phyloP scores from a whole-genome alignment of 257 asterid genomes.

The Plectranthus barbatus region DNA sequence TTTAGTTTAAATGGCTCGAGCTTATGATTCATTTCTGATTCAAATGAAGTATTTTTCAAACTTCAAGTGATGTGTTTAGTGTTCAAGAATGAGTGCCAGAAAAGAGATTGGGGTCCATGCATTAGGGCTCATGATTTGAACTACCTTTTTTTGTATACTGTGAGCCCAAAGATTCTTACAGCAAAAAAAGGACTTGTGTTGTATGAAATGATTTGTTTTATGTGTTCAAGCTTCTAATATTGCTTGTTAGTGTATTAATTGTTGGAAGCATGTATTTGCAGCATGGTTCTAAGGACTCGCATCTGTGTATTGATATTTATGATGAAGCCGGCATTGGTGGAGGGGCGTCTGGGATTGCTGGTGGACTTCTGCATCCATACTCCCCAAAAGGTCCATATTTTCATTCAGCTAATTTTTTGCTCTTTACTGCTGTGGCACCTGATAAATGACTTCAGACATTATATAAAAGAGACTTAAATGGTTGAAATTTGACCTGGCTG shows the following conservation, averaged over 20 bases:
- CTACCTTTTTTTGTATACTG: too few relatives aligned
- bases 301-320: constrained; percentile 61
- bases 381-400: constrained; percentile 73
- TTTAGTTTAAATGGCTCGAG: neutral
- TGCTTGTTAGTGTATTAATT: constrained; percentile 8
- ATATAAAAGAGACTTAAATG: neutral
- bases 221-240: neutral
- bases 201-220: neutral
- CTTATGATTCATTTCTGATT: neutral
- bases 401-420: neutral
- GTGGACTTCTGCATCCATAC: constrained; percentile 95
- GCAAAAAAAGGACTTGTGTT: neutral
- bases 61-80: neutral
- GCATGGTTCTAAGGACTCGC: constrained; percentile 55
- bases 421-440: constrained; percentile 8
- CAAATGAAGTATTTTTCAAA: neutral
- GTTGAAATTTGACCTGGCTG: neutral
- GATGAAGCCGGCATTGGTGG: constrained; percentile 95
- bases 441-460: neutral
- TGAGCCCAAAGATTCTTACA: too few relatives aligned
- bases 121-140: neutral
- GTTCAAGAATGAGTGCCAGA: neutral
- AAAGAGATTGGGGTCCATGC: neutral
- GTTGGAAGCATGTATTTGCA: constrained; percentile 27
- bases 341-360: constrained; percentile 98